Percentiles rank a stretch among this genome's conserved stretches.
Evolutionary conservation across 176 grass and related monocot genomes (phyloP).

Genomic region (Sorghum bicolor): DNA sequence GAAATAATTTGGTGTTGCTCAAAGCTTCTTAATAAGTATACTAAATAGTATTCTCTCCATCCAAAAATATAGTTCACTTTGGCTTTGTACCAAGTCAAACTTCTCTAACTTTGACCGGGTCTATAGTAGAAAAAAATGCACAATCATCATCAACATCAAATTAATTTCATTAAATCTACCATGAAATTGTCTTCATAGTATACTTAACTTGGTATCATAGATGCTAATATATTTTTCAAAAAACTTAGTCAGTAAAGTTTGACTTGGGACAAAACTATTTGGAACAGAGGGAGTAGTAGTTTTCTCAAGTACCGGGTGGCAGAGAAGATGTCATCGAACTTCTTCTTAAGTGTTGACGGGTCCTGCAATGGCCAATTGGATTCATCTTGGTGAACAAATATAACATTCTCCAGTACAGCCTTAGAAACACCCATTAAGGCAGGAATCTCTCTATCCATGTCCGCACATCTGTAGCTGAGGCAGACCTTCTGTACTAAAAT

Average conservation of each 20-base stretch:
- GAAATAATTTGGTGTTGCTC: neutral
- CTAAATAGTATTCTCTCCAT: neutral
- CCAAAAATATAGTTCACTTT: too few species aligned
- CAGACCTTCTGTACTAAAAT: conserved; percentile 84
- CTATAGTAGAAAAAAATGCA: neutral
- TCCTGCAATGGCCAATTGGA: conserved; percentile 98
- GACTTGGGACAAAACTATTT: neutral
- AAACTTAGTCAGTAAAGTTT: neutral
- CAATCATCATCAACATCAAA: neutral
- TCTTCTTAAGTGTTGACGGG: conserved; percentile 94
- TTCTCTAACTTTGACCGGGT: too few species aligned
- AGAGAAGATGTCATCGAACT: conserved; percentile 99
- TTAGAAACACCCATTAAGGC: conserved; percentile 97
- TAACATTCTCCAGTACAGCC: conserved; percentile 94
- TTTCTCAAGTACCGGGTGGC: conserved; percentile 68
- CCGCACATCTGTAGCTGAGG: conserved; percentile 93
- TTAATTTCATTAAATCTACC: neutral
- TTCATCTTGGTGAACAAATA: conserved; percentile 98
- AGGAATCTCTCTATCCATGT: conserved; percentile 98
- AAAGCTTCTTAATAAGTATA: conserved; percentile 25
- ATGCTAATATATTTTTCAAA: neutral
- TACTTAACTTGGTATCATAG: neutral
- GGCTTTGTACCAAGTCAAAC: too few species aligned
- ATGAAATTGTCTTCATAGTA: neutral
- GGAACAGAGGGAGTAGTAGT: neutral